These are phyloP conservation scores for Cyclocybe cylindracea DNA, from an alignment of 768 basidiomycete species.

Conservation along the genomic window DNA sequence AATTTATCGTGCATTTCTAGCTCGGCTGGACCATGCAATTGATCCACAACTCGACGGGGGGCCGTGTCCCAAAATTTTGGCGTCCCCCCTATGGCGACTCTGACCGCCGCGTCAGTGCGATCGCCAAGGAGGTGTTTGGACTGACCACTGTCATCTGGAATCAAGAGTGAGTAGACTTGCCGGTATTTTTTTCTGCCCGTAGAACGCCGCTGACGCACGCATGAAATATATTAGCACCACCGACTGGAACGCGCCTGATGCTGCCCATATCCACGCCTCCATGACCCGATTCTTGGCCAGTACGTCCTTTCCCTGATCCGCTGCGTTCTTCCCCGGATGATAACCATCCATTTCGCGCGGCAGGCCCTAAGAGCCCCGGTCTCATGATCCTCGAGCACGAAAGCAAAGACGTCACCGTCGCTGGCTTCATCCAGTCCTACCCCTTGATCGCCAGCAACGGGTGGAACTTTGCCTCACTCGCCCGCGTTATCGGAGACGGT, in stretches of 20 bases:
- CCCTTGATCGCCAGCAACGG: constrained; percentile 64
- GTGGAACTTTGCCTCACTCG: constrained; percentile 69
- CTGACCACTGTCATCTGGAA: constrained; percentile 90
- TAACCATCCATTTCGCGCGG: background rate
- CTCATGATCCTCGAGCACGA: constrained; percentile 88
- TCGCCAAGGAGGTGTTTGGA: constrained; percentile 83
- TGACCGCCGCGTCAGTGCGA: constrained; percentile 81
- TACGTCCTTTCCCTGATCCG: constrained; percentile 17
- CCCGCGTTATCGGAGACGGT: constrained; percentile 39
- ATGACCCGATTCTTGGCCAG: constrained; percentile 63
- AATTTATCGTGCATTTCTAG: constrained; percentile 25
- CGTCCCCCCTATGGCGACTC: constrained; percentile 86
- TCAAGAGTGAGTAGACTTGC: constrained; percentile 60
- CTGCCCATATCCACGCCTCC: constrained; percentile 40
- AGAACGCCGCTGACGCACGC: background rate
- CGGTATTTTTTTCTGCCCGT: background rate
- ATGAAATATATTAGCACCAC: constrained; percentile 46
- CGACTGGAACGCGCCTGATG: constrained; percentile 71
- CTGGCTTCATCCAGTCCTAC: constrained; percentile 67
- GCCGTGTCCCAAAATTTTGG: constrained; percentile 74
- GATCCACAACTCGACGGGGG: constrained; percentile 80
- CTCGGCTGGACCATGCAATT: constrained; percentile 82
- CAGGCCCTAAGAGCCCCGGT: constrained; percentile 74
- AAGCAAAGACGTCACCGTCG: constrained; percentile 55
- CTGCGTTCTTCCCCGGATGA: background rate